Evolutionary conservation across 306 rosid genomes (phyloP).

Genomic region (Pyrus betulifolia): DNA sequence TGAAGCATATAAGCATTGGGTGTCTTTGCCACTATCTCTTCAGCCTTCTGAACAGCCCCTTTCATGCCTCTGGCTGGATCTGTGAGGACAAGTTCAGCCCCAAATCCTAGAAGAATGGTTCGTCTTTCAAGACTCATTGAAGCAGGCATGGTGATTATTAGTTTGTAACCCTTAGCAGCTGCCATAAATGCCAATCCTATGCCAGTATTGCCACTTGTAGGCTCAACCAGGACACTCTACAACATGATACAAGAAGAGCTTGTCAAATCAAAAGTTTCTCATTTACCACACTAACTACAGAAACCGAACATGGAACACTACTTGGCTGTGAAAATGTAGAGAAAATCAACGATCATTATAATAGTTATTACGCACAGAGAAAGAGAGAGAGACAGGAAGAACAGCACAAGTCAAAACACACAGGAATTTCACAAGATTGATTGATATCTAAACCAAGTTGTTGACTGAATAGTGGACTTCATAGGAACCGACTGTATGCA

Average conservation of each 20-base stretch:
- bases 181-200: conserved; percentile 90
- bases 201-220: conserved; percentile 92
- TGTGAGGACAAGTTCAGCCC: conserved; percentile 84
- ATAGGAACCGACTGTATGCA: not conserved
- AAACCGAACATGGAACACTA: not conserved
- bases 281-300: not conserved
- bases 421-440: not conserved
- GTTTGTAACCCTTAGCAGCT: conserved; percentile 84
- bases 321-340: not conserved
- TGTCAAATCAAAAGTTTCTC: conserved; percentile 9
- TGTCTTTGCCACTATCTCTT: conserved; percentile 65
- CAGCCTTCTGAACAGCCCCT: conserved; percentile 83
- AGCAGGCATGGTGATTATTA: conserved; percentile 81
- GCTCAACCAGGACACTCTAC: conserved; percentile 79
- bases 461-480: not conserved
- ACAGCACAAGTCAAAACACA: not conserved
- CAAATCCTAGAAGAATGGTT: conserved; percentile 76
- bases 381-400: not conserved
- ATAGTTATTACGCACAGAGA: not conserved
- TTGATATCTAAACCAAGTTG: not conserved
- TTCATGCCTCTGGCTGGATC: conserved; percentile 92
- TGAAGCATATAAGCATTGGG: conserved; percentile 77
- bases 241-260: conserved; percentile 11
- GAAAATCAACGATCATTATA: not conserved
- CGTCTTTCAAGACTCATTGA: conserved; percentile 91